Conservation (phyloP, 345 rosid genomes). For the Geranium rotundifolium region DNA sequence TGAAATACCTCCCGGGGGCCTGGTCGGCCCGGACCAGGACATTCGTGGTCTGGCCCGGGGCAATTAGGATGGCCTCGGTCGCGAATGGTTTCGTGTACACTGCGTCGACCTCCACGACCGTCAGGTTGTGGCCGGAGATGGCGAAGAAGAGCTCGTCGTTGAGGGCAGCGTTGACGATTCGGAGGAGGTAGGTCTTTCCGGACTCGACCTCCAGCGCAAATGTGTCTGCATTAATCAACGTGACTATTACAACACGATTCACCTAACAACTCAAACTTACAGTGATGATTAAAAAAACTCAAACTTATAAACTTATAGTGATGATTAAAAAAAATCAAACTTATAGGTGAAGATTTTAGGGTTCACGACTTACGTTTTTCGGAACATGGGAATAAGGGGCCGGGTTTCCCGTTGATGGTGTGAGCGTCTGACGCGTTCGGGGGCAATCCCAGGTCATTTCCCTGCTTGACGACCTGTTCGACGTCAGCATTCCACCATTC, state of each 20-base stretch:
- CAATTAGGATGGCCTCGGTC: constrained; percentile 36
- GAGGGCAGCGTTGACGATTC: constrained; percentile 65
- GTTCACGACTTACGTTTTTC: constrained; percentile 34
- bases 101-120: constrained; percentile 61
- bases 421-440: constrained; percentile 56
- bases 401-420: constrained; percentile 60
- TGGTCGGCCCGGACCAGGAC: constrained; percentile 60
- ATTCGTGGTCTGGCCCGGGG: constrained; percentile 88
- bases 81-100: constrained; percentile 48
- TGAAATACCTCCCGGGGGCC: constrained; percentile 40
- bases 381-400: constrained; percentile 59
- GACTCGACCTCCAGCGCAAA: constrained; percentile 48
- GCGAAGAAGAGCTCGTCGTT: constrained; percentile 80
- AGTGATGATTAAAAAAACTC: too few species aligned
- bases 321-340: too few species aligned
- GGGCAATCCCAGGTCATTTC: constrained; percentile 39
- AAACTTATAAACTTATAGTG: too few species aligned
- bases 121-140: constrained; percentile 62
- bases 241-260: too few species aligned
- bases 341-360: too few species aligned
- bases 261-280: too few species aligned
- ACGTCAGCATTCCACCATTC: constrained; percentile 63
- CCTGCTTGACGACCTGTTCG: constrained; percentile 37
- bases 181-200: constrained; percentile 41
- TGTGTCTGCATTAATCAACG: constrained; percentile 25